Evolutionary conservation across 75 land plant genomes (phyloP).

Genomic region (Cunninghamia lanceolata): DNA sequence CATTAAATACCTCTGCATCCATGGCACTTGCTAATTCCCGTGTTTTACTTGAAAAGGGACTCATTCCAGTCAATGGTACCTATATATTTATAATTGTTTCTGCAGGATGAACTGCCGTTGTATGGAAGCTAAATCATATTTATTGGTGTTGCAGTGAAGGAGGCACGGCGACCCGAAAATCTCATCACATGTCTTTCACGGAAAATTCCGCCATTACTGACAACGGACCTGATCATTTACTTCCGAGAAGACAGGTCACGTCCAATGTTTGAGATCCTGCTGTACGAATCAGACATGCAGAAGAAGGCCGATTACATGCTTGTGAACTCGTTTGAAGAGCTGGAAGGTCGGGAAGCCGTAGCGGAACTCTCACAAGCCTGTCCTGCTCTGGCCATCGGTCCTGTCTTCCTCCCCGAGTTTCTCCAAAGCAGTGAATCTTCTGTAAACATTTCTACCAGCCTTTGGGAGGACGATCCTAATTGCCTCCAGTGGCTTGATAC

Average conservation of each 20-base stretch:
- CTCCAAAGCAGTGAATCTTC: not conserved
- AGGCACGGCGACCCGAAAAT: not conserved
- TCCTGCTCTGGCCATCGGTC: not conserved
- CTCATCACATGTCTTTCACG: not conserved
- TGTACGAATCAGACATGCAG: conserved; percentile 1
- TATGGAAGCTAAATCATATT: too few relatives aligned
- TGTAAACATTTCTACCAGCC: not conserved
- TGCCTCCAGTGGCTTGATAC: conserved; percentile 23
- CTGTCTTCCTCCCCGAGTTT: not conserved
- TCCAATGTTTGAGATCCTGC: too few relatives aligned
- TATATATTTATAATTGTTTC: too few relatives aligned
- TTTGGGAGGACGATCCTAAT: conserved; percentile 15
- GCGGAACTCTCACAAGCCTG: not conserved
- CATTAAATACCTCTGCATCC: not conserved
- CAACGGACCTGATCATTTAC: not conserved
- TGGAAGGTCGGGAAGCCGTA: not conserved
- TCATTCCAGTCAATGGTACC: not conserved
- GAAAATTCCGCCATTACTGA: not conserved
- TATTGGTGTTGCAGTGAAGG: not conserved
- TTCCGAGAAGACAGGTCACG: too few relatives aligned
- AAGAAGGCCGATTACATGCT: not conserved
- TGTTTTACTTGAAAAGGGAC: not conserved
- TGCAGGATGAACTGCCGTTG: too few relatives aligned
- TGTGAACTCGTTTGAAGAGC: conserved; percentile 6
- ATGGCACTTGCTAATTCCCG: not conserved